Conservation (phyloP, 2,329 filamentous ascomycete genomes). For the Knoxdaviesia proteae region DNA sequence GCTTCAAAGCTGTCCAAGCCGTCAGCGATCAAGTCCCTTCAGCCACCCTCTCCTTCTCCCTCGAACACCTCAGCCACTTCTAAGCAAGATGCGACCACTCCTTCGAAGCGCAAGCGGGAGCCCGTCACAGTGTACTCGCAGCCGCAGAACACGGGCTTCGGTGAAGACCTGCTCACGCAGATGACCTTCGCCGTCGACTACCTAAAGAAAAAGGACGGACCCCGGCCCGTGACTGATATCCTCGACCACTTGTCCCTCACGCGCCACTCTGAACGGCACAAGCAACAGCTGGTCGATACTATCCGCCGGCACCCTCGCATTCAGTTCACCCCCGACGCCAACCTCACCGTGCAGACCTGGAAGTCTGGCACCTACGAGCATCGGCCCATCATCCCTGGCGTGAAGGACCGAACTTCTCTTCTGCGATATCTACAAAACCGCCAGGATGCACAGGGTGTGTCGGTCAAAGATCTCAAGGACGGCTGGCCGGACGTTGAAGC, state of each 20-base stretch:
- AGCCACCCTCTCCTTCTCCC: conserved; percentile 41
- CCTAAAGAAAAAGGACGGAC: conserved; percentile 49
- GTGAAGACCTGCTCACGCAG: conserved; percentile 66
- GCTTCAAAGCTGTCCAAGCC: conserved; percentile 39
- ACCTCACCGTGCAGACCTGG: conserved; percentile 46
- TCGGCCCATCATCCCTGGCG: conserved; percentile 59
- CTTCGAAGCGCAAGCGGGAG: conserved; percentile 41
- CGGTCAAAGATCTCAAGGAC: conserved; percentile 82
- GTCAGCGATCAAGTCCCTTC: conserved; percentile 24
- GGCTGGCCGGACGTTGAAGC: conserved; percentile 78
- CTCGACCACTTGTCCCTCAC: conserved; percentile 61
- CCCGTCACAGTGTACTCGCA: conserved; percentile 48
- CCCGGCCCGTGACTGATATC: conserved; percentile 55
- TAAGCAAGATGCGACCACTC: conserved; percentile 34
- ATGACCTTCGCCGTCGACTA: conserved; percentile 74
- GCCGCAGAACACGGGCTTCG: conserved; percentile 54
- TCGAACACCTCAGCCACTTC: conserved; percentile 29
- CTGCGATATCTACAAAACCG: conserved; percentile 65
- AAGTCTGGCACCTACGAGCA: conserved; percentile 58
- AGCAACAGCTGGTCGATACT: conserved; percentile 44
- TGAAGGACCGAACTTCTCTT: conserved; percentile 57
- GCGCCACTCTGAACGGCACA: conserved; percentile 36
- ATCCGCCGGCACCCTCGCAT: conserved; percentile 44
- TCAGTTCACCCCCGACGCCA: conserved; percentile 31
- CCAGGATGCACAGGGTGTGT: conserved; percentile 59